A percentile compares a stretch with the other conserved stretches of the same genome.
phyloP scores from a whole-genome alignment of 805 yeast species.

The Zygoascus bituminiphila region DNA sequence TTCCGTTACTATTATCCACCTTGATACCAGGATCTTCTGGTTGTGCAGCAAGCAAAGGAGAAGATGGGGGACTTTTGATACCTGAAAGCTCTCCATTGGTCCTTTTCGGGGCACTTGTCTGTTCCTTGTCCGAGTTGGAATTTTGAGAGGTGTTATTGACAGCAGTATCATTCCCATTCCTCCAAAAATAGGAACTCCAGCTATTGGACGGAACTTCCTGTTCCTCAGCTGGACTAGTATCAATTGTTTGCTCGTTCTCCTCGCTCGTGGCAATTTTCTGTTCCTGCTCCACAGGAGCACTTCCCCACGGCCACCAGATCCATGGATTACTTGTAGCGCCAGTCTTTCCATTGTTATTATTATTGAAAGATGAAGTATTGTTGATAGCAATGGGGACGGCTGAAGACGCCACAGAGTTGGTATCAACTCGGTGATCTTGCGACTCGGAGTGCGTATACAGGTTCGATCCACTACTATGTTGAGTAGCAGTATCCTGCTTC shows the following conservation, averaged over 20 bases:
- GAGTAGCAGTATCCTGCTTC: not conserved
- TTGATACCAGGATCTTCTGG: not conserved
- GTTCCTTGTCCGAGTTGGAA: not conserved
- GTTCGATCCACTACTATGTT: no score
- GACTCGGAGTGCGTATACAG: no score
- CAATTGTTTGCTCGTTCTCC: not conserved
- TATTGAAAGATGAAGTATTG: not conserved
- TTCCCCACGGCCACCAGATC: not conserved
- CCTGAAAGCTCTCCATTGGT: not conserved
- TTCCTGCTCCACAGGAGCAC: not conserved
- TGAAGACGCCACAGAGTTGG: not conserved
- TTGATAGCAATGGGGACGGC: not conserved
- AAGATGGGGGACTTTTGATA: not conserved
- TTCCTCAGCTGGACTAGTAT: not conserved
- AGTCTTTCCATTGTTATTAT: no score
- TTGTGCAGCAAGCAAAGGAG: not conserved
- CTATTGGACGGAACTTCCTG: not conserved
- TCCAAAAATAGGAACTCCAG: conserved; percentile 8
- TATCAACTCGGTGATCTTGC: not conserved
- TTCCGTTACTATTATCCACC: conserved; percentile 3
- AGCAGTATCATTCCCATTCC: conserved; percentile 1
- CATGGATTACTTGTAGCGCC: not conserved
- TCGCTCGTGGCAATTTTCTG: not conserved
- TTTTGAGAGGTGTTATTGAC: not conserved
- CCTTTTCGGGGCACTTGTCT: no score